phyloP scores from a whole-genome alignment of 768 basidiomycete genomes.

The Pisolithus albus region DNA sequence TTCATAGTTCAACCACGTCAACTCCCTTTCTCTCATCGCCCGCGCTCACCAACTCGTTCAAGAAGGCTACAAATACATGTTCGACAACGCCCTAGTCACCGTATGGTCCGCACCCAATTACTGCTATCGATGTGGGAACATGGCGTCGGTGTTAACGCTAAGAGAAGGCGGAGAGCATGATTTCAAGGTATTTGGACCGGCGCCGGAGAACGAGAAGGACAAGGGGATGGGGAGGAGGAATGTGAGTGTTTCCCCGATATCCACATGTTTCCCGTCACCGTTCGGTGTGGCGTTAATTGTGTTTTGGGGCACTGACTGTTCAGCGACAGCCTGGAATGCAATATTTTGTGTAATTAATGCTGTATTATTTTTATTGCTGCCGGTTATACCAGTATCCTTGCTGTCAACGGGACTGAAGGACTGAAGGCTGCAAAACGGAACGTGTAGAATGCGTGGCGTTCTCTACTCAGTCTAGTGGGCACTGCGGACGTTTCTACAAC shows the following conservation, averaged over 20 bases:
- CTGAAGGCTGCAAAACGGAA: too few species aligned
- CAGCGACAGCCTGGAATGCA: conserved; percentile 31
- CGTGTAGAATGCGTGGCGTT: too few species aligned
- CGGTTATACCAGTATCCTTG: neutral
- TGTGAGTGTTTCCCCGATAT: conserved; percentile 38
- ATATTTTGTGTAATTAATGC: conserved; percentile 30
- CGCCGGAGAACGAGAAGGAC: conserved; percentile 84
- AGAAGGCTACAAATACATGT: conserved; percentile 96
- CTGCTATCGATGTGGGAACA: conserved; percentile 81
- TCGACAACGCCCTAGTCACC: conserved; percentile 84
- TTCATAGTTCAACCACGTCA: conserved; percentile 86
- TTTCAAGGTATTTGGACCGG: conserved; percentile 84
- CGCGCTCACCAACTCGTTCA: conserved; percentile 96
- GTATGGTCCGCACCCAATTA: conserved; percentile 93
- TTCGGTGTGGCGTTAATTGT: neutral
- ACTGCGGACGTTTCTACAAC: too few species aligned
- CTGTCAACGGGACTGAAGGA: too few species aligned
- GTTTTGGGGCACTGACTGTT: conserved; percentile 1
- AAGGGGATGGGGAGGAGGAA: conserved; percentile 65
- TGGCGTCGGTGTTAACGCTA: conserved; percentile 86
- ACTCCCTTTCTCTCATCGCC: conserved; percentile 80
- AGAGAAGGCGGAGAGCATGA: conserved; percentile 46
- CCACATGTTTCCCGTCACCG: too few species aligned
- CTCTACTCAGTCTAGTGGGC: too few species aligned
- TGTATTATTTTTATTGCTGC: neutral